Conservation (phyloP, 1,139 yeast genomes). For the Candida sp. region DNA sequence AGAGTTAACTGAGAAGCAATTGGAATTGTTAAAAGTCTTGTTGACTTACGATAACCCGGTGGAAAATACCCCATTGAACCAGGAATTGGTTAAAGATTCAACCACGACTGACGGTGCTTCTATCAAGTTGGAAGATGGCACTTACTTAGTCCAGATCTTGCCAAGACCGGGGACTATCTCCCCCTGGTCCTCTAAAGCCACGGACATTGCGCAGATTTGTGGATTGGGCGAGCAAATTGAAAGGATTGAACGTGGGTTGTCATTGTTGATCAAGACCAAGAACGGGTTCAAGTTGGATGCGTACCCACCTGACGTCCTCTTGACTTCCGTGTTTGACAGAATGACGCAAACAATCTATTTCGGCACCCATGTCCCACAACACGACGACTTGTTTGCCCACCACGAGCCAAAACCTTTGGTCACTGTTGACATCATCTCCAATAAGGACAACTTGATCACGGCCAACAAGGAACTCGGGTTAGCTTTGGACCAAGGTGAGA, state of each 20-base stretch:
- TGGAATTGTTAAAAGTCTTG: constrained; percentile 60
- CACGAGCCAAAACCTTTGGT: constrained; percentile 89
- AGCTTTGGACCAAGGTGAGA: constrained; percentile 93
- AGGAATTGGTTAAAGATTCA: constrained; percentile 42
- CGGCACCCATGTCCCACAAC: constrained; percentile 55
- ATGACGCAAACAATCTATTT: constrained; percentile 86
- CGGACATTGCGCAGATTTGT: constrained; percentile 90
- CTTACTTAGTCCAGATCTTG: constrained; percentile 71
- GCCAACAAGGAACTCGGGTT: constrained; percentile 89
- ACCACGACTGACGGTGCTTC: constrained; percentile 29
- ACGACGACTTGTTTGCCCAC: constrained; percentile 74
- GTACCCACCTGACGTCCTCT: constrained; percentile 35
- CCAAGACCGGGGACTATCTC: constrained; percentile 98
- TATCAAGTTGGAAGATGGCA: constrained; percentile 46
- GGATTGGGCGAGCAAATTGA: constrained; percentile 74
- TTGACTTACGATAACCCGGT: constrained; percentile 78
- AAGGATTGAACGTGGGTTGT: constrained; percentile 90
- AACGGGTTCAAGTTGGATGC: constrained; percentile 64
- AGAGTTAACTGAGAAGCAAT: constrained; percentile 37
- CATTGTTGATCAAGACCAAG: constrained; percentile 71
- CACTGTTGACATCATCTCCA: constrained; percentile 63
- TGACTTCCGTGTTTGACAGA: constrained; percentile 85
- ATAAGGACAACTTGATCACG: constrained; percentile 64
- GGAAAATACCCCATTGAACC: constrained; percentile 57
- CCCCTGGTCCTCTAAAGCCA: constrained; percentile 99